Evolutionary conservation across 345 rosid genomes (phyloP).

Genomic region (Ceriops decandra): DNA sequence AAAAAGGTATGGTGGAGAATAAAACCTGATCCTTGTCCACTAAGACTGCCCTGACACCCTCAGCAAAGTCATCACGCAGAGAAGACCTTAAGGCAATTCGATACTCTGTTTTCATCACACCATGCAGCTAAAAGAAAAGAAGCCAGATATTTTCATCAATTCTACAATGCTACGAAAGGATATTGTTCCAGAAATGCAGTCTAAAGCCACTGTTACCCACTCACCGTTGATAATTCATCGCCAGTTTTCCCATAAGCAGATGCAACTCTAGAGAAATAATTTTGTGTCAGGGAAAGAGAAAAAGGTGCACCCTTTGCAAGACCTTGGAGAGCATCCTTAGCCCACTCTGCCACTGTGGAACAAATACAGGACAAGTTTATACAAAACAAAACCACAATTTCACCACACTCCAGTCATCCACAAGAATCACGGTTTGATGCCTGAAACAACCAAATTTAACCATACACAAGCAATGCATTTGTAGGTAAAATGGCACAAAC

Average conservation of each 20-base stretch:
- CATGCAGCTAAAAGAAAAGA: conserved; percentile 46
- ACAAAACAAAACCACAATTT: neutral
- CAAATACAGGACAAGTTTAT: neutral
- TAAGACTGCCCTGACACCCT: conserved; percentile 94
- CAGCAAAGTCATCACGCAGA: conserved; percentile 63
- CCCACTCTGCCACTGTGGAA: conserved; percentile 70
- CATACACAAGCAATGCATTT: neutral
- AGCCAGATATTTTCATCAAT: neutral
- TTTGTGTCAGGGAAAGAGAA: conserved; percentile 75
- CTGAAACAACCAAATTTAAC: neutral
- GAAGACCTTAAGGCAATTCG: conserved; percentile 76
- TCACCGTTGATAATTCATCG: conserved; percentile 56
- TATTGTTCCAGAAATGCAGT: neutral
- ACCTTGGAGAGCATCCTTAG: conserved; percentile 78
- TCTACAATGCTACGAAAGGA: neutral
- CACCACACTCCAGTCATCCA: conserved; percentile 3
- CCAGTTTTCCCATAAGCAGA: conserved; percentile 53
- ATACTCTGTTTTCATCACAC: conserved; percentile 88
- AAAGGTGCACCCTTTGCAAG: conserved; percentile 84
- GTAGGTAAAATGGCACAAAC: neutral
- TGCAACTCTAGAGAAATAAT: conserved; percentile 70
- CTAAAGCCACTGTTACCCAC: conserved; percentile 20
- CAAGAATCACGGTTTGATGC: neutral
- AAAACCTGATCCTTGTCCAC: conserved; percentile 91
- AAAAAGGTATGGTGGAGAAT: conserved; percentile 8